Evolutionary conservation across 2,329 filamentous ascomycete species (phyloP).

Genomic region (Endoconidiophora polonica): DNA sequence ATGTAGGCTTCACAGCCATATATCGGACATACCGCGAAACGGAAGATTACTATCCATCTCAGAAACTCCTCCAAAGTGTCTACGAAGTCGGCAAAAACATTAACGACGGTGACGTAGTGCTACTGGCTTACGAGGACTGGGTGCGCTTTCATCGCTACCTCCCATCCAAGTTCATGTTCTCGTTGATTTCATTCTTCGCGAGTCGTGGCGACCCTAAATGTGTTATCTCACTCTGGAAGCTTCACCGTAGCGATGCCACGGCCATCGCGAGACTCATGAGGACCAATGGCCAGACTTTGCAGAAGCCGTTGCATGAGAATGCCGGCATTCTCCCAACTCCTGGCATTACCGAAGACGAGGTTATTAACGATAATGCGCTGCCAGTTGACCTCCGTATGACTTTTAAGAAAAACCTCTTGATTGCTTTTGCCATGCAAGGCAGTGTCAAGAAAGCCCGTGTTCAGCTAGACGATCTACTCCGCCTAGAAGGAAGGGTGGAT

Average conservation of each 20-base stretch:
- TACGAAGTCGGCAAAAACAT: background rate
- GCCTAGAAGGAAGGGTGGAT: slow-evolving; percentile 27
- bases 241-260: background rate
- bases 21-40: background rate
- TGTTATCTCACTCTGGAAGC: slow-evolving; percentile 8
- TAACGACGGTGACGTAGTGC: background rate
- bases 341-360: slow-evolving; percentile 3
- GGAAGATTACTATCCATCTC: slow-evolving; percentile 1
- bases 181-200: slow-evolving; percentile 7
- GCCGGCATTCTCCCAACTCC: background rate
- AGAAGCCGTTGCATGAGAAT: background rate
- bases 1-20: background rate
- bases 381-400: slow-evolving; percentile 2
- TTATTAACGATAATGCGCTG: background rate
- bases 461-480: slow-evolving; percentile 9
- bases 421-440: slow-evolving; percentile 8
- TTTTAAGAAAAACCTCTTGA: slow-evolving; percentile 7
- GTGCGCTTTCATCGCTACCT: slow-evolving; percentile 1
- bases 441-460: slow-evolving; percentile 7
- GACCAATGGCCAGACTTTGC: background rate
- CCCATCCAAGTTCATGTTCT: background rate
- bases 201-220: slow-evolving; percentile 7
- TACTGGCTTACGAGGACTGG: slow-evolving; percentile 5
- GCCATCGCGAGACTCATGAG: background rate
- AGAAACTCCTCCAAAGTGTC: background rate